Conservation (phyloP, 129 eudicot species). For the Helianthus tuberosus region DNA sequence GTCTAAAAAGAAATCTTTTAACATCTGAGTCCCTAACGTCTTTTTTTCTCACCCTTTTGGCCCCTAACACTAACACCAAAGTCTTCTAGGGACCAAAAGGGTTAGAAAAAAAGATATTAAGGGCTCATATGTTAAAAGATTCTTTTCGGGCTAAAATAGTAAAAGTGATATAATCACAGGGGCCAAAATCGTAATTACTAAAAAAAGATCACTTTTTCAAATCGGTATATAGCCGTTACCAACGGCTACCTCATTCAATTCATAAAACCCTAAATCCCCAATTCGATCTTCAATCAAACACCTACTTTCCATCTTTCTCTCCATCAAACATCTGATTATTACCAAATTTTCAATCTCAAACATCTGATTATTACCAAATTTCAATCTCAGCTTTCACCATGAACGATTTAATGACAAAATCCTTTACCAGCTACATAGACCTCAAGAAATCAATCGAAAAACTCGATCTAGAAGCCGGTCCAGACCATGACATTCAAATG, state of each 20-base stretch:
- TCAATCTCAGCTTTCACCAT: conserved; percentile 33
- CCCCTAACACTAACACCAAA: no score
- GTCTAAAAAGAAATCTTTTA: no score
- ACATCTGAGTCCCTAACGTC: no score
- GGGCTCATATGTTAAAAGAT: no score
- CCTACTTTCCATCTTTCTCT: conserved; percentile 9
- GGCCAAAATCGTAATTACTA: no score
- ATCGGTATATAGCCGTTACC: conserved; percentile 31
- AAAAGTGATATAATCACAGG: no score
- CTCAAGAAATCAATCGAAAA: conserved; percentile 77
- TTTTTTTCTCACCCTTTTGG: no score
- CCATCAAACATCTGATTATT: conserved; percentile 27
- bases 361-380: conserved; percentile 24
- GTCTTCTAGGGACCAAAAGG: no score
- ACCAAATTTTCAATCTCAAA: conserved; percentile 16
- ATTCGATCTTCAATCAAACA: conserved; percentile 15
- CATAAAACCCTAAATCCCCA: conserved; percentile 31
- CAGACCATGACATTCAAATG: conserved; percentile 52
- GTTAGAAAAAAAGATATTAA: no score
- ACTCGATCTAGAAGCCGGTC: conserved; percentile 57
- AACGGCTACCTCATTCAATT: conserved; percentile 32
- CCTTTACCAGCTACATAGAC: conserved; percentile 86
- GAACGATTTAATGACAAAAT: conserved; percentile 90
- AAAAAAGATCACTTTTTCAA: neutral
- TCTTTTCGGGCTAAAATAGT: no score